Conservation (phyloP, 169 alveolate species). For the Cryptosporidium sp. region DNA sequence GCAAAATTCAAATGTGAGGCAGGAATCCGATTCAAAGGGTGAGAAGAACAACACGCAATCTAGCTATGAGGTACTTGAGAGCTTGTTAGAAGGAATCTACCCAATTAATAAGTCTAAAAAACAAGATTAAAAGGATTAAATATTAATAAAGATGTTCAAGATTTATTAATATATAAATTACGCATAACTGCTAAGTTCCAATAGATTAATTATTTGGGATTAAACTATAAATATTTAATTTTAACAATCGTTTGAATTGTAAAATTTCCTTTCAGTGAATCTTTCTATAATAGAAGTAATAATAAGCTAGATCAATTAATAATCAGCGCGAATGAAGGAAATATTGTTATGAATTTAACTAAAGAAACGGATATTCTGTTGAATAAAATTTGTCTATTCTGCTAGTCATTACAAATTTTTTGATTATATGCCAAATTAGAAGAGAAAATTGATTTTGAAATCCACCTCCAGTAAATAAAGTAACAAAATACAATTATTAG, state of each 20-base stretch:
- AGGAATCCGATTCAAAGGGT: constrained; percentile 13
- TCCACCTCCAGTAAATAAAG: constrained; percentile 71
- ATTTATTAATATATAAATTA: background rate
- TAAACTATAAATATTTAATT: background rate
- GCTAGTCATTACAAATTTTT: background rate
- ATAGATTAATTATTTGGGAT: background rate
- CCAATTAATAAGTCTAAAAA: constrained; percentile 12
- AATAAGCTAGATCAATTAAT: background rate
- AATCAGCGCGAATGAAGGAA: background rate
- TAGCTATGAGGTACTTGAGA: constrained; percentile 58
- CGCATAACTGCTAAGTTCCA: background rate
- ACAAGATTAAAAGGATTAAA: background rate
- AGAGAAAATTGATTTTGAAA: constrained; percentile 61
- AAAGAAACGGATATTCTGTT: background rate
- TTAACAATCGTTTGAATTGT: background rate
- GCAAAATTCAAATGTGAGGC: background rate
- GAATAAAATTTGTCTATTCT: background rate
- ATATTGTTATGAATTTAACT: background rate
- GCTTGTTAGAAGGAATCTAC: constrained; percentile 55
- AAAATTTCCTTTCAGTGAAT: background rate
- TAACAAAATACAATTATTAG: constrained; percentile 8
- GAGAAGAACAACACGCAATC: constrained; percentile 19
- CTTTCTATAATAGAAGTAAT: background rate
- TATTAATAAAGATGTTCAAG: background rate
- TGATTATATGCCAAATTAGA: constrained; percentile 61